Evolutionary conservation across 108 stramenopile species (phyloP).

Genomic region (Cafeteria roenbergensis): DNA sequence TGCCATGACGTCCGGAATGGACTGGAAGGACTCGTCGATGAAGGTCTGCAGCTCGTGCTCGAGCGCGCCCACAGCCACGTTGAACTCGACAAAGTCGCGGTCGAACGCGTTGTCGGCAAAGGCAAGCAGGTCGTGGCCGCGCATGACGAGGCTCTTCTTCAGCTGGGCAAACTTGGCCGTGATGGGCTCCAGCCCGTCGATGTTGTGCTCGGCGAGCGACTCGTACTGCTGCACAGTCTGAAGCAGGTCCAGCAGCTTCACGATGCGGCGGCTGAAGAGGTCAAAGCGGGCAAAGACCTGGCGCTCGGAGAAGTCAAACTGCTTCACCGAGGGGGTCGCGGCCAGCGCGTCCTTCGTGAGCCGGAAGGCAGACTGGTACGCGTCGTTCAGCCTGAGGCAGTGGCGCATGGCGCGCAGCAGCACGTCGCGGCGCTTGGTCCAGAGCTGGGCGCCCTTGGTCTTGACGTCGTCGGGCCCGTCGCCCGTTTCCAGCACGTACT

Average conservation of each 20-base stretch:
- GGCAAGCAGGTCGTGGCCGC: slow-evolving; percentile 66
- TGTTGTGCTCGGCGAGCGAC: slow-evolving; percentile 54
- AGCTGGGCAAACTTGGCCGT: slow-evolving; percentile 59
- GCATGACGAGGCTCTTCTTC: slow-evolving; percentile 40
- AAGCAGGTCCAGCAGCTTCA: slow-evolving; percentile 78
- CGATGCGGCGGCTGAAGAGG: slow-evolving; percentile 66
- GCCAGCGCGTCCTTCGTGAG: slow-evolving; percentile 64
- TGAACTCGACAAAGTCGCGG: slow-evolving; percentile 77
- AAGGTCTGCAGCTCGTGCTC: slow-evolving; percentile 63
- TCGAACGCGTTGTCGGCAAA: slow-evolving; percentile 72
- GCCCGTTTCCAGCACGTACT: slow-evolving; percentile 35
- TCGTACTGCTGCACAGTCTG: slow-evolving; percentile 69
- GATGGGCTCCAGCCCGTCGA: slow-evolving; percentile 73
- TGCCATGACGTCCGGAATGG: slow-evolving; percentile 65
- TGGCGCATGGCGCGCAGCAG: slow-evolving; percentile 55
- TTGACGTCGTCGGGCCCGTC: neutral
- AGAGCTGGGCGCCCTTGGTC: slow-evolving; percentile 41
- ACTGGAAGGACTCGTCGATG: slow-evolving; percentile 72
- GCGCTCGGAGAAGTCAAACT: slow-evolving; percentile 69
- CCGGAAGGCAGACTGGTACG: slow-evolving; percentile 70
- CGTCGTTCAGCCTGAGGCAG: slow-evolving; percentile 68
- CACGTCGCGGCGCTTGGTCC: slow-evolving; percentile 57
- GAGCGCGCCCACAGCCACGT: slow-evolving; percentile 57
- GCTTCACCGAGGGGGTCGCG: slow-evolving; percentile 58
- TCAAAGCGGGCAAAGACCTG: slow-evolving; percentile 76